These are phyloP conservation scores for Nemania sp. DNA, from an alignment of 2,329 filamentous ascomycete genomes.

Conservation along the genomic window DNA sequence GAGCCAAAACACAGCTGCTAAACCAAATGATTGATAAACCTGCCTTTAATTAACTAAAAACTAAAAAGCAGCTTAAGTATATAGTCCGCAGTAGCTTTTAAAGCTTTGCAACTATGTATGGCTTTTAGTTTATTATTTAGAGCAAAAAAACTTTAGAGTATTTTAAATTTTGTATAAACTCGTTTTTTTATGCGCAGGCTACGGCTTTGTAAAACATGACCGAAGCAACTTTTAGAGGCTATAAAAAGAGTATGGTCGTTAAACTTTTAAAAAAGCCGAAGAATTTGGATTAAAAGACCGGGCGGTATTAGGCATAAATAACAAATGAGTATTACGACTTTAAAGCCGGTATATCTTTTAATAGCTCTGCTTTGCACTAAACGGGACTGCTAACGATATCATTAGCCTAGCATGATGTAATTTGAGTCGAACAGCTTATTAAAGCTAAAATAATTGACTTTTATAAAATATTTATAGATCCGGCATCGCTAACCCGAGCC, in stretches of 20 bases:
- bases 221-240: constrained; percentile 82
- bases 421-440: constrained; percentile 71
- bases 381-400: constrained; percentile 25
- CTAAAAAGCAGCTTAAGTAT: constrained; percentile 96
- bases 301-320: constrained; percentile 83
- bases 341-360: constrained; percentile 70
- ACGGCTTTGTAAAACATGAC: constrained; percentile 74
- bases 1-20: constrained; percentile 79
- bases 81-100: constrained; percentile 86
- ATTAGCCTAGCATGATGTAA: constrained; percentile 75
- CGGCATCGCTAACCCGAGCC: constrained; percentile 72
- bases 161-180: constrained; percentile 84
- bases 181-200: constrained; percentile 73
- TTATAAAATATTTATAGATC: constrained; percentile 75
- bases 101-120: constrained; percentile 74
- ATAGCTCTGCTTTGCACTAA: not conserved
- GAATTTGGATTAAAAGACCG: constrained; percentile 84
- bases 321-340: constrained; percentile 89
- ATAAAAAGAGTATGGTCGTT: constrained; percentile 87
- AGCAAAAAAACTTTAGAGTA: constrained; percentile 86
- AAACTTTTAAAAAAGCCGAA: constrained; percentile 89
- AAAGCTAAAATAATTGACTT: constrained; percentile 82
- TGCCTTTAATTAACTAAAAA: constrained; percentile 90
- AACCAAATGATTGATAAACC: constrained; percentile 93
- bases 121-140: constrained; percentile 89